These are phyloP conservation scores for Boletus barrowsii DNA, from an alignment of 768 basidiomycete genomes.

Conservation along the genomic window DNA sequence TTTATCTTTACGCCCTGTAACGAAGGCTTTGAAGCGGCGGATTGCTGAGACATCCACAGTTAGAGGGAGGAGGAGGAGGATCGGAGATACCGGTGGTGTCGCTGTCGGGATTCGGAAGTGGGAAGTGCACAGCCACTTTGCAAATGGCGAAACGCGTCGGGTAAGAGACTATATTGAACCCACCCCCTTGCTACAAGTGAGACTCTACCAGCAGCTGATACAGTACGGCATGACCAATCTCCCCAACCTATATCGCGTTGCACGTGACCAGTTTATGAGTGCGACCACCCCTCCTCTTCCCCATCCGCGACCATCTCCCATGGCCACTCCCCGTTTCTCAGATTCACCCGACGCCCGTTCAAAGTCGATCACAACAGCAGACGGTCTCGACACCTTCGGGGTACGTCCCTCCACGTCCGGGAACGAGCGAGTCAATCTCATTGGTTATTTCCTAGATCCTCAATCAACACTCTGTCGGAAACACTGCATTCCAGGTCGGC, in stretches of 20 bases:
- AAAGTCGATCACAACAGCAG: conserved; percentile 76
- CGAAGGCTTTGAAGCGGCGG: conserved; percentile 80
- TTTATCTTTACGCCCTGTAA: conserved; percentile 90
- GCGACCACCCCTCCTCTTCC: conserved; percentile 1
- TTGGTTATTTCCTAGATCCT: conserved; percentile 28
- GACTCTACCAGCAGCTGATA: no score
- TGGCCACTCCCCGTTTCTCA: conserved; percentile 37
- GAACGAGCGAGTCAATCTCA: neutral
- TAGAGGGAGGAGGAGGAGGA: conserved; percentile 15
- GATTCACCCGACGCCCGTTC: conserved; percentile 77
- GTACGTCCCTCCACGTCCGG: conserved; percentile 41
- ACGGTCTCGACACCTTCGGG: conserved; percentile 70
- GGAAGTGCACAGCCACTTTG: neutral
- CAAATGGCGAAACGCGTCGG: no score
- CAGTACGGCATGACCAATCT: conserved; percentile 1
- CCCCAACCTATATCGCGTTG: conserved; percentile 6
- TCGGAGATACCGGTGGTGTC: conserved; percentile 1
- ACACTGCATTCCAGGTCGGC: conserved; percentile 58
- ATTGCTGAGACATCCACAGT: conserved; percentile 92
- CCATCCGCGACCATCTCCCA: conserved; percentile 16
- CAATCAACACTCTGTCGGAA: conserved; percentile 63
- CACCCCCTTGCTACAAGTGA: no score
- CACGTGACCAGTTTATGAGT: conserved; percentile 24
- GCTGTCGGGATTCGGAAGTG: neutral
- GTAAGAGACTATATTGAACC: no score